phyloP scores from a whole-genome alignment of 768 basidiomycete genomes.

The Tulasnella sp. region DNA sequence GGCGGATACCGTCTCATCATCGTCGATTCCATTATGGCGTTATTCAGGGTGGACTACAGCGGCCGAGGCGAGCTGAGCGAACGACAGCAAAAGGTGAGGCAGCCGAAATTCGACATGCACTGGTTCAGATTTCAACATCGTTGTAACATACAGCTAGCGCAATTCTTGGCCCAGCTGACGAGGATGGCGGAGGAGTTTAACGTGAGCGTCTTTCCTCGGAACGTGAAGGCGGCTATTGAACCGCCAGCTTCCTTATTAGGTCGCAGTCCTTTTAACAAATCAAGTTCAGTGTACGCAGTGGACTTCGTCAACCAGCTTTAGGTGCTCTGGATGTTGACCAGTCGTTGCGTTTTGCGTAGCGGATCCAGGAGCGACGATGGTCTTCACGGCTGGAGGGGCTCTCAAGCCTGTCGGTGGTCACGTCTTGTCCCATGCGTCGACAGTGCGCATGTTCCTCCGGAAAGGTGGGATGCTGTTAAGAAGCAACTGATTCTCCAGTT shows the following conservation, averaged over 20 bases:
- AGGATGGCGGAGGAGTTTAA: conserved; percentile 94
- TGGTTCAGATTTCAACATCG: background rate
- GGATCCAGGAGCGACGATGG: conserved; percentile 94
- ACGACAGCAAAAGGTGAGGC: conserved; percentile 80
- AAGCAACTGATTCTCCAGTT: background rate
- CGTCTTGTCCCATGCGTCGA: conserved; percentile 86
- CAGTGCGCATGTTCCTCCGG: conserved; percentile 82
- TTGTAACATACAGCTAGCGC: background rate
- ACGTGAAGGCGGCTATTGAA: background rate
- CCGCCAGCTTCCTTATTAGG: conserved; percentile 49
- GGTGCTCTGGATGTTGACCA: background rate
- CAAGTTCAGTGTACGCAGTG: conserved; percentile 77
- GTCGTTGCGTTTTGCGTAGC: conserved; percentile 50
- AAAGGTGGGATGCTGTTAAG: conserved; percentile 58
- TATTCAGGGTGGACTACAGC: conserved; percentile 91
- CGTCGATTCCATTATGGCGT: conserved; percentile 95
- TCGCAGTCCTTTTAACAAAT: conserved; percentile 87
- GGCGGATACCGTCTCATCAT: conserved; percentile 61
- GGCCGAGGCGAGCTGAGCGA: conserved; percentile 94
- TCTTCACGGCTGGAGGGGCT: conserved; percentile 91
- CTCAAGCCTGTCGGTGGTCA: conserved; percentile 68
- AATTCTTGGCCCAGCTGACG: conserved; percentile 75
- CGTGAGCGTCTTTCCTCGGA: conserved; percentile 47
- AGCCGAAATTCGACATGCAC: conserved; percentile 7
- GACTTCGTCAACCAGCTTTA: background rate